Base-by-base conservation (phyloP, 805 yeast species). In the Kregervanrija delftensis region DNA sequence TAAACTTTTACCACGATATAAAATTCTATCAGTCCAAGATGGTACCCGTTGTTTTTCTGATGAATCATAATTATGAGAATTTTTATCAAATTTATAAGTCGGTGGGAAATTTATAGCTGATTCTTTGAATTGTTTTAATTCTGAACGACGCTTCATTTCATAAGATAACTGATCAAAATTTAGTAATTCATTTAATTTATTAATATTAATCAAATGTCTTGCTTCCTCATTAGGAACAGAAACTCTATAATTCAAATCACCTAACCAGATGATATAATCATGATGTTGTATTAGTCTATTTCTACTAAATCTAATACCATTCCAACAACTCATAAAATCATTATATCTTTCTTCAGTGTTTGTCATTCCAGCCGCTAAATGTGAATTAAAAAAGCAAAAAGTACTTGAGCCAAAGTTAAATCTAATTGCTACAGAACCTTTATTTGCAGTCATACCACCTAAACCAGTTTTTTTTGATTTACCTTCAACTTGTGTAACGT, bases 391-490 rank as follows among this genome's bases (percentile, higher is more conserved):
- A 58, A 89, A 78, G 50, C 95, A 89, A 57, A 89, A 83, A 1
- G 84, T 72, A 0, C 96, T 83, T 31, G 80, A 75, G 1, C 93
- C 93, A 62, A 76, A 87, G 41, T 83, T 78, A 64, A 91, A 86
- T 49, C 96, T 74, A 12, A 93, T 87, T 0, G 96, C 96, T 48
- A 90, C 95, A 4, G 95, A 96, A 38, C 99, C 99, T 63, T 91
- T 91, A 61, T 93, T 91, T 13, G 97, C 99, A 0, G 98, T 79
- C 68, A 93, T 91, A 38, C 99, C 99, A 34, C 97, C 96, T 44
- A 93, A 69, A 0, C 98, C 99, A 0, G 98, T 91, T 64, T 91
- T 91, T 56, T 90, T 91, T 11, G 86, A 76, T n/a, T 90, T 76
- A n/a, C 97, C 97, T 53, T 89, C 90, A 5, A 93, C 96, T 56